Base-by-base conservation (phyloP, 192 early-diverging fungal species). In the Rhizophagus sp. region DNA sequence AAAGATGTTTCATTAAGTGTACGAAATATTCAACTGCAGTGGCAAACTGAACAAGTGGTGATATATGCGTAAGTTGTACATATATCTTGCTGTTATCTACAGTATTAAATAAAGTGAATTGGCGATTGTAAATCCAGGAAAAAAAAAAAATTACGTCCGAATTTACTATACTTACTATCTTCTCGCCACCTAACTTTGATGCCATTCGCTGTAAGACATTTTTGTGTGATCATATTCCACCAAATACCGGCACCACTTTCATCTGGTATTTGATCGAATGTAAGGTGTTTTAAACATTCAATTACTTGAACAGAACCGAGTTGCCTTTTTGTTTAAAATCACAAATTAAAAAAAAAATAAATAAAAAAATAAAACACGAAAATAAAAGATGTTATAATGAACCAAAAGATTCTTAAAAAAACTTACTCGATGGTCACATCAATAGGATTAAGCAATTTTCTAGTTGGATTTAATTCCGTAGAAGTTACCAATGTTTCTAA, bases 401-500 rank as follows among this genome's bases (percentile, higher is more conserved):
- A n/a, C 11, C 30, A 70, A 70, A 36, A 4, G 9, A 41, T n/a
- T 19, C 33, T 22, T 47, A 9, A 70, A 70, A 22, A 10, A 41
- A 19, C 19, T 70, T 70, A 70, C 68, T 70, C 68, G 19, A 41
- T 12, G 33, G 30, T 39, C 17, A 70, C 36, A 9, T 70, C 68
- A 24, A 70, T 70, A 41, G 68, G 68, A 12, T 33, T 70, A 1
- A 39, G 17, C 24, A 70, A 70, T 70, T 70, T 70, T 41, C 36
- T 70, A 22, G 68, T 70, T 70, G 68, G 68, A 39, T 39, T 33
- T 41, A 70, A 41, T 39, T 70, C 68, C 7, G 68, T 70, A n/a
- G 68, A 70, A 70, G 33, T 70, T 24, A 70, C 39, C 22, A 70
- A 70, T 22, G 68, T 70, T n/a, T 70, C 33, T n/a, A 70, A 70